Evolutionary conservation across 1,284 basidiomycete species (phyloP), one percentile per base, ranked within the genome.

Genomic region (Salmacisia buchloeana): DNA sequence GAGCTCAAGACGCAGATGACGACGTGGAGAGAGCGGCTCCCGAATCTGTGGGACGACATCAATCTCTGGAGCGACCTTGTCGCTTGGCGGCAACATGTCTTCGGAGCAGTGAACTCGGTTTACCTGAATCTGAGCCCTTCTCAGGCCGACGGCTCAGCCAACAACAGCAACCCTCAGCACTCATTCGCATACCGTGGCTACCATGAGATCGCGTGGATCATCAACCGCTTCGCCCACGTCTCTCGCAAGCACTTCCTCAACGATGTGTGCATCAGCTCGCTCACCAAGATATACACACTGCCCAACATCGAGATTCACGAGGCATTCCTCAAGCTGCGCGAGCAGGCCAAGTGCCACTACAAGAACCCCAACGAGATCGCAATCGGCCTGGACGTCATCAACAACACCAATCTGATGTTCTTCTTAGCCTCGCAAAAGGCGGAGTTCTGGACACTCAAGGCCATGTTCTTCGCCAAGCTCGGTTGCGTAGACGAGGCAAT

Each of bases 221-320:
- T 98, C 84, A 99, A 99, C 80, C 89, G 96, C 9, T 98, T 99
- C 78, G 97, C 97, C n/a, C 96, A 98, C 80, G 93, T 97, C 61
- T 94, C 97, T 29, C 86, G 96, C 65, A 97, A 98, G 82, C 96
- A 99, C 77, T 91, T 94, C 68, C 85, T 99, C 10, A 85, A 94
- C 59, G 94, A 98, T 60, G 94, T 97, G 60, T 99, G 97, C 83
- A 93, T 93, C 82, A 91, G 86, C 15, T 90, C 91, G 1, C 84
- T 99, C 71, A 96, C 91, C 79, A 97, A 93, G 83, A 99, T 99
- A 76, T 99, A 99, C 82, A 96, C 92, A 0, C 83, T 99, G 38
- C 97, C 97, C 25, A 99, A 99, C 81, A 99, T 98, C 82, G 96
- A 99, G 82, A 99, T 99, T 72, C 96, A 96, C 2, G 96, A 99